Conservation (phyloP, 441 rosid species). For the Iberis amara region DNA sequence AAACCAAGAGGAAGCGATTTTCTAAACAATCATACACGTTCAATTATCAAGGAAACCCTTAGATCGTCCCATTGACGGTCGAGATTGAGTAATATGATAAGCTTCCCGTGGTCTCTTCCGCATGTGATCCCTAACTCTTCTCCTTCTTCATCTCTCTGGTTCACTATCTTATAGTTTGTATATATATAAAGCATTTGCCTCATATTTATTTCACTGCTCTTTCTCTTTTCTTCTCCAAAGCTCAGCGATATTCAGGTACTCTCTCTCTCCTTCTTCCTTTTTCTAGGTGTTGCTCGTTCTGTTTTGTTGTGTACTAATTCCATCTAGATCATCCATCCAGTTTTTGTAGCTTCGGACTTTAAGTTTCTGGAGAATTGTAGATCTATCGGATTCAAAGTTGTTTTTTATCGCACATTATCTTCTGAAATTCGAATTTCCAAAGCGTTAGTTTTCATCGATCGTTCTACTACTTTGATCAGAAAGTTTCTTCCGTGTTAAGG, state of each 20-base stretch:
- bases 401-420: neutral
- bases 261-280: constrained; percentile 18
- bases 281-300: constrained; percentile 7
- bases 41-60: neutral
- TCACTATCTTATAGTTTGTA: constrained; percentile 4
- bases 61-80: neutral
- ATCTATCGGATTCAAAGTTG: no score
- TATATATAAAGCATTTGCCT: constrained; percentile 17
- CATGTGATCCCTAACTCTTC: constrained; percentile 12
- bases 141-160: constrained; percentile 17
- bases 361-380: no score
- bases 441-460: neutral
- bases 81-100: neutral
- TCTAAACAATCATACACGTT: constrained; percentile 16
- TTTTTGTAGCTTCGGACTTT: no score
- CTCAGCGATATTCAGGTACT: constrained; percentile 11
- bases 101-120: constrained; percentile 7
- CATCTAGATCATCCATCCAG: no score
- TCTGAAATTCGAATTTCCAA: neutral
- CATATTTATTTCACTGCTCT: constrained; percentile 26
- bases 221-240: constrained; percentile 21
- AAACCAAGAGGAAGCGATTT: neutral
- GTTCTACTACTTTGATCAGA: neutral
- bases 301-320: neutral
- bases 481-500: neutral